Evolutionary conservation across 192 early-diverging fungal genomes (phyloP), one percentile per base, ranked within the genome.

Genomic region (Coemansia sp.): DNA sequence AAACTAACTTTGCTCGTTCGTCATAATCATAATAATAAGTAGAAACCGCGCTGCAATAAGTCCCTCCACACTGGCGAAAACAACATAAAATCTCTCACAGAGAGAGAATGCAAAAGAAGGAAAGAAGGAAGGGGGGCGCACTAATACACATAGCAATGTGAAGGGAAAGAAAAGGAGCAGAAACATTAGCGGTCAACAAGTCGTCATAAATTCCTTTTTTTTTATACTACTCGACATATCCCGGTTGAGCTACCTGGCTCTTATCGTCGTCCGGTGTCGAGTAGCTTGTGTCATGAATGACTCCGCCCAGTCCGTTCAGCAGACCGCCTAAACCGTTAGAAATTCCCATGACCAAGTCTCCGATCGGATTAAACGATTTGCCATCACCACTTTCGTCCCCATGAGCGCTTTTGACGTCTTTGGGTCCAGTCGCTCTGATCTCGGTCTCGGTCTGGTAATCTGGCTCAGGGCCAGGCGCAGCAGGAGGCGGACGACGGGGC

Each of bases 191-290:
- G 25, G 40, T 62, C 29, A 42, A 36, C 3, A 61, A 32, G 19
- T 10, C 17, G 15, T 64, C 15, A 54, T 19, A 56, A 37, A 57
- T 65, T 43, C 25, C 35, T 37, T 22, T 22, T 32, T 36, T 17
- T 19, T 58, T 38, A 7, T 38, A 57, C 39, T 66, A 27, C n/a
- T 39, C 53, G 39, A 29, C 62, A 39, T n/a, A 8, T 22, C 40
- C 14, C 1, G 76, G 76, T 38, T 72, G 76, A 19, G 66, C 76
- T 56, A 73, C 76, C 0, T 70, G 49, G 14, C 59, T 60, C 24
- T 29, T 6, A 31, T 77, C 70, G 22, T 69, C 67, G 19, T 45
- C 70, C 1, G 56, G 39, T 10, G 59, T 12, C 17, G 62, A 22
- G 36, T 57, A 35, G 9, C 47, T 46, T 9, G 58, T 25, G 14